phyloP scores from a whole-genome alignment of 2,329 filamentous ascomycete species.

The Alternaria sp. region DNA sequence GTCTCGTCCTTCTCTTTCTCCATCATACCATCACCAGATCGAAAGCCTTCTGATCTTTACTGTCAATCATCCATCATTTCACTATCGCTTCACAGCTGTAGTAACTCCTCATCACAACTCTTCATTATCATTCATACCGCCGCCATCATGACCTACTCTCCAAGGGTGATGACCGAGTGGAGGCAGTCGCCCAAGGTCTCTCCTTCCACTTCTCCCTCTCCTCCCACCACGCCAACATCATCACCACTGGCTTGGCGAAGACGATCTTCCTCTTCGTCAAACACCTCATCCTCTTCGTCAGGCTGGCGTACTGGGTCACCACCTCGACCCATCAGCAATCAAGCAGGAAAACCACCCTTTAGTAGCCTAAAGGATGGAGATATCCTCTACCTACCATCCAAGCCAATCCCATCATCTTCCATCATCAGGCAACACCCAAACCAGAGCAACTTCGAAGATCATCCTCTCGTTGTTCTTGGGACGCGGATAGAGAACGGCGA shows the following conservation, averaged over 20 bases:
- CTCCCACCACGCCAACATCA: slow-evolving; percentile 4
- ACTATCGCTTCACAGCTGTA: background rate
- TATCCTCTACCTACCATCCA: slow-evolving; percentile 10
- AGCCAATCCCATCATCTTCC: background rate
- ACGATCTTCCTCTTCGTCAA: slow-evolving; percentile 1
- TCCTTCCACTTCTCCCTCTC: background rate
- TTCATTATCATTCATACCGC: slow-evolving; percentile 5
- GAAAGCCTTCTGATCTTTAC: background rate
- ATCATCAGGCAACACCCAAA: slow-evolving; percentile 5
- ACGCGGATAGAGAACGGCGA: slow-evolving; percentile 8
- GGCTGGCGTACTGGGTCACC: slow-evolving; percentile 14
- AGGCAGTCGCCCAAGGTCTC: background rate
- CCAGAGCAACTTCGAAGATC: background rate
- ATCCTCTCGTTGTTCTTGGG: slow-evolving; percentile 24
- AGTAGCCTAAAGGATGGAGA: slow-evolving; percentile 11
- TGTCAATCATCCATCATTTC: background rate
- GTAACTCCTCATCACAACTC: background rate
- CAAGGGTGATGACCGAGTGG: background rate
- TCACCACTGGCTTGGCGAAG: background rate
- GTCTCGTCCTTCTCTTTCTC: background rate
- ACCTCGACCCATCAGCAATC: slow-evolving; percentile 1
- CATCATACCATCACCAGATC: background rate
- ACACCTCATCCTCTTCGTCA: background rate
- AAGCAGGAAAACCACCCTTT: slow-evolving; percentile 8
- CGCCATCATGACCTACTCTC: slow-evolving; percentile 8